A percentile compares a stretch with the other conserved stretches of the same genome.
phyloP scores from a whole-genome alignment of 805 yeast genomes.

The Ogataea methylovora region DNA sequence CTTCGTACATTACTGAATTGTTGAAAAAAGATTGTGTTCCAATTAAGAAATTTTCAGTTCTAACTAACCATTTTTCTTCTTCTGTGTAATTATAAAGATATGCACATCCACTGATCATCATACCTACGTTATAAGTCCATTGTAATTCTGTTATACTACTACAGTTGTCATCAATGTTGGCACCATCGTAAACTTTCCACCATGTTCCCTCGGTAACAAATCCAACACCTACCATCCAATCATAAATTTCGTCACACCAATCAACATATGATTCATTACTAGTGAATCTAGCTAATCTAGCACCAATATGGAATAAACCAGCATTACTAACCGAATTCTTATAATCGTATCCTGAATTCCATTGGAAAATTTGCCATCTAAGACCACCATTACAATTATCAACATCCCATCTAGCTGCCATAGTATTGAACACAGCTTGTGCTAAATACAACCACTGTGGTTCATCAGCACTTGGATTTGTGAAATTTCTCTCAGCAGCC shows the following conservation, averaged over 20 bases:
- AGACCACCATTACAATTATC: conserved; percentile 77
- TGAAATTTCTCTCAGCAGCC: conserved; percentile 85
- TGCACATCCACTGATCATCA: conserved; percentile 74
- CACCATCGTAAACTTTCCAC: conserved; percentile 64
- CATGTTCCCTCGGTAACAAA: conserved; percentile 37
- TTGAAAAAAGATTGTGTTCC: conserved; percentile 55
- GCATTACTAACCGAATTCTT: conserved; percentile 92
- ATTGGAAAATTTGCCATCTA: conserved; percentile 92
- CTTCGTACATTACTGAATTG: conserved; percentile 59
- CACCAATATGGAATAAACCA: conserved; percentile 78
- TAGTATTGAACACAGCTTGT: conserved; percentile 85
- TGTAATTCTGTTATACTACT: conserved; percentile 46
- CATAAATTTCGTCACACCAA: conserved; percentile 69
- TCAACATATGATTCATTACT: conserved; percentile 65
- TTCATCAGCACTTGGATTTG: conserved; percentile 51
- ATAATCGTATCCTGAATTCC: conserved; percentile 93
- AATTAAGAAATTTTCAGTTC: conserved; percentile 47
- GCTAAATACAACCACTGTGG: conserved; percentile 81
- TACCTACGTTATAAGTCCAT: conserved; percentile 87
- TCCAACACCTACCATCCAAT: conserved; percentile 61
- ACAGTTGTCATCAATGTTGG: conserved; percentile 54
- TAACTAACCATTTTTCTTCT: conserved; percentile 55
- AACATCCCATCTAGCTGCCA: conserved; percentile 84
- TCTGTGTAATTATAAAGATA: conserved; percentile 68
- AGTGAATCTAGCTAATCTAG: conserved; percentile 80